Base-by-base conservation (phyloP, 2,329 filamentous ascomycete genomes). In the Apiospora hydei region DNA sequence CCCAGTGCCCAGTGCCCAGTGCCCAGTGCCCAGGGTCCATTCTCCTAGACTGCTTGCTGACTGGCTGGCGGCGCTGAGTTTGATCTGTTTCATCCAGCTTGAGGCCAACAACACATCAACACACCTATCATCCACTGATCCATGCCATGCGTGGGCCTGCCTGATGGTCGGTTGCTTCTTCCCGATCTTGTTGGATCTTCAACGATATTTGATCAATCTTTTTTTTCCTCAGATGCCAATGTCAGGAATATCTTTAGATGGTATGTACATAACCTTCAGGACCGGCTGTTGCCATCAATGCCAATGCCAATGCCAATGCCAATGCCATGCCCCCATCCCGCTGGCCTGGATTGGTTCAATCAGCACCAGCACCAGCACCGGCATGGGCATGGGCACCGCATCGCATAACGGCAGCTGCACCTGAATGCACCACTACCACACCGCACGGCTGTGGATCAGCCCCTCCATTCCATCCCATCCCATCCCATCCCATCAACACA, bases 401-500 rank as follows among this genome's bases (percentile, higher is more conserved):
- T 64, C 57, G 57, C 57, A 64, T 64, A 64, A 41, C 57, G 34
- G 57, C 21, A 64, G 57, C 18, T 64, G 57, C 57, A 64, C 57
- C 57, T 64, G 57, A 64, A 41, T 64, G 57, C 57, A 64, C 57
- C 57, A 41, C 18, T 38, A 61, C 53, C 53, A 61, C 57, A 64
- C 57, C 57, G 57, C 57, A 64, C 57, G 34, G 34, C 57, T 38
- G 57, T 64, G 57, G 57, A 41, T 24, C 53, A 41, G 57, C 57
- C 57, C 57, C 57, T 64, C 57, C 57, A 57, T 57, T 24, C 51
- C 51, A 57, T 57, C 51, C 13, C 51, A 30, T 53, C 24, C n/a
- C 49, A 30, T 24, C 24, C 26, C n/a, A 49, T 49, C 46, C 49
- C 53, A 64, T 38, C 30, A 64, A 38, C 30, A 41, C 46, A 49